Conservation (phyloP, 2,329 filamentous ascomycete genomes). For the Ophiostoma angusticollis region DNA sequence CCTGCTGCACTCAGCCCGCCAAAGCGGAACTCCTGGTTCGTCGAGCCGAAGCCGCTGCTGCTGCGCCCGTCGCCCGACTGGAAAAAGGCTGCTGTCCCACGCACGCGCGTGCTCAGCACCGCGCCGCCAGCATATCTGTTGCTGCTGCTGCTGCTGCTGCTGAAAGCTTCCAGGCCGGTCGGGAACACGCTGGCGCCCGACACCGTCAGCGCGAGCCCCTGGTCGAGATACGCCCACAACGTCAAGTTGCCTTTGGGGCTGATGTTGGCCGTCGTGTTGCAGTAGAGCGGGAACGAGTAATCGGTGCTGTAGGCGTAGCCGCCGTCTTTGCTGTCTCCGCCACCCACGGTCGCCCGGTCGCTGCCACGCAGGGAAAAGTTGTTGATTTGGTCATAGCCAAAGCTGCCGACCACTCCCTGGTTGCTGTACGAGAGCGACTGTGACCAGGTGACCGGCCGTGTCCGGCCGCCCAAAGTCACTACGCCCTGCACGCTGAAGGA, state of each 20-base stretch:
- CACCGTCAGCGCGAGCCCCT: constrained; percentile 27
- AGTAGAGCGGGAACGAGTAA: constrained; percentile 49
- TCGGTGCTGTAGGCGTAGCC: constrained; percentile 19
- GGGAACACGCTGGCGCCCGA: constrained; percentile 36
- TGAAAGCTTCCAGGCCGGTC: constrained; percentile 46
- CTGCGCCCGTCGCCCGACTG: constrained; percentile 29
- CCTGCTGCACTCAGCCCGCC: constrained; percentile 25
- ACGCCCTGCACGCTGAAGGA: constrained; percentile 39
- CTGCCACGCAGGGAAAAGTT: constrained; percentile 20
- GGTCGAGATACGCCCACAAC: constrained; percentile 29
- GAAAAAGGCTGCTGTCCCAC: constrained; percentile 45
- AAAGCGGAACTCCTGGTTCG: constrained; percentile 44
- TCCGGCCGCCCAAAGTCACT: constrained; percentile 33
- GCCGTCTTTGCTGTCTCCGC: background rate
- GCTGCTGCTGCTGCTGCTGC: constrained; percentile 16
- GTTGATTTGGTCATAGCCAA: constrained; percentile 30
- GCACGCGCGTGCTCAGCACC: constrained; percentile 37
- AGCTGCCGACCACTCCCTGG: constrained; percentile 31
- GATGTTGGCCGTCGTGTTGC: constrained; percentile 36
- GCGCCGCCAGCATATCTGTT: constrained; percentile 21
- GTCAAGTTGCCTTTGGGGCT: constrained; percentile 31
- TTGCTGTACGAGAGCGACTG: constrained; percentile 44
- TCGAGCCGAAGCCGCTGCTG: constrained; percentile 40
- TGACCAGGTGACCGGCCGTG: constrained; percentile 35
- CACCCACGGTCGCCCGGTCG: constrained; percentile 15